Base-by-base conservation (phyloP, 345 rosid species). In the Ricinus communis region DNA sequence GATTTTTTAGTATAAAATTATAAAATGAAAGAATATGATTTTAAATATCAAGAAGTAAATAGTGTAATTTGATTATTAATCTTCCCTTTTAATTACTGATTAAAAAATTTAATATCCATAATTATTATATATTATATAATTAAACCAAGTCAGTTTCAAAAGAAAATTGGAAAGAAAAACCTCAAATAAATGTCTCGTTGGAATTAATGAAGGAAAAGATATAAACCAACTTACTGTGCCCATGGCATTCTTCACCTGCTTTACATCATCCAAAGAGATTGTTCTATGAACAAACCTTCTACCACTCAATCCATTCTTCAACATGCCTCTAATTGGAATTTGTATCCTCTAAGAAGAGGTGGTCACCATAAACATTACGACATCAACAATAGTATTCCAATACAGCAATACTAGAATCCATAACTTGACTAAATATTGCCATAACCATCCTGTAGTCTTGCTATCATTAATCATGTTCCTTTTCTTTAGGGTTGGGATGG, bases 271-370 rank as follows among this genome's bases (percentile, higher is more conserved):
- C 66, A 82, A 74, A 36, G 75, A 70, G 43, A 79, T 50, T 5
- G 81, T 82, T 60, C 70, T 50, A 41, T 56, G 46, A 41, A 79
- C 73, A 62, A 73, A 82, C 51, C 75, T 46, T 43, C 80, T 78
- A 25, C 63, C 67, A 49, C n/a, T 57, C 33, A 47, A 60, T 27
- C 45, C 72, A 19, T 60, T 59, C 8, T 67, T 74, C 0, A 7
- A 0, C 1, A 66, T 76, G 8, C 87, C 87, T 62, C 81, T 87
- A 27, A 88, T 55, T 8, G 93, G 91, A 59, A 81, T 87, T 65
- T 73, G 87, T 83, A 41, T 87, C 96, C 57, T 76, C 74, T 74
- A 88, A 66, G 72, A 83, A 88, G 52, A 13, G 9, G 66, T 18
- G 2, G 90, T 90, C 8, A 80, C 85, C 30, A 76, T 16, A 66